Conservation (phyloP, 202 grass and related monocot genomes). For the Digitaria exilis region DNA sequence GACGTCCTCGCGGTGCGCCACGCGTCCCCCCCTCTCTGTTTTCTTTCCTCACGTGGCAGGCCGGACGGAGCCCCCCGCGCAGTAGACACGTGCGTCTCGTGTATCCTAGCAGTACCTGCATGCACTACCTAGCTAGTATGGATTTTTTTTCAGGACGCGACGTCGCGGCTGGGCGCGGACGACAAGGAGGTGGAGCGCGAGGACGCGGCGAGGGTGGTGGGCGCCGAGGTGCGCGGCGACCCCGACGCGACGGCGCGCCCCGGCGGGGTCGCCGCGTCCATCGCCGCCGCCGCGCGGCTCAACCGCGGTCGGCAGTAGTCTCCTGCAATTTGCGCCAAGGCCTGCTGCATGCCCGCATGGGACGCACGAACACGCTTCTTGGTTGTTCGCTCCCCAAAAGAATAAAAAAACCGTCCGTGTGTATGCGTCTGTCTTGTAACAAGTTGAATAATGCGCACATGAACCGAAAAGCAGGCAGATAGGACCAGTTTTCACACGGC, state of each 20-base stretch:
- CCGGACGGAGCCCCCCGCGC: no score
- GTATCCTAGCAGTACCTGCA: background rate
- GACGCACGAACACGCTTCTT: no score
- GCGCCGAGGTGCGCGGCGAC: slow-evolving; percentile 46
- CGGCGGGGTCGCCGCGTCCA: slow-evolving; percentile 47
- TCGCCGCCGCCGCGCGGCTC: slow-evolving; percentile 48
- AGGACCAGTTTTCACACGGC: no score
- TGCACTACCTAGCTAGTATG: background rate
- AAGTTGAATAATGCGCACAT: no score
- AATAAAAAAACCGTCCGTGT: no score
- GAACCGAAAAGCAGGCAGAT: no score
- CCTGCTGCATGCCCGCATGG: no score
- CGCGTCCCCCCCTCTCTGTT: no score
- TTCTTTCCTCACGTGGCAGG: background rate
- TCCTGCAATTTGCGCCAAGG: no score
- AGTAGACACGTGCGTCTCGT: no score
- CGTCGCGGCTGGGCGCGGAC: slow-evolving; percentile 41
- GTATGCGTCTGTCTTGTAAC: no score
- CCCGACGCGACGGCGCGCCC: slow-evolving; percentile 41
- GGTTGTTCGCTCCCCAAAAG: no score
- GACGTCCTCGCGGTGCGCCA: slow-evolving; percentile 50
- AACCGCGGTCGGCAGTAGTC: slow-evolving; percentile 46
- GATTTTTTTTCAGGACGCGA: slow-evolving; percentile 33
- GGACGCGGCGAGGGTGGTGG: slow-evolving; percentile 52
- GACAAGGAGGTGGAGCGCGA: slow-evolving; percentile 53